Evolutionary conservation across 1,284 basidiomycete species (phyloP), one percentile per base, ranked within the genome.

Genomic region (Puccinia horiana): DNA sequence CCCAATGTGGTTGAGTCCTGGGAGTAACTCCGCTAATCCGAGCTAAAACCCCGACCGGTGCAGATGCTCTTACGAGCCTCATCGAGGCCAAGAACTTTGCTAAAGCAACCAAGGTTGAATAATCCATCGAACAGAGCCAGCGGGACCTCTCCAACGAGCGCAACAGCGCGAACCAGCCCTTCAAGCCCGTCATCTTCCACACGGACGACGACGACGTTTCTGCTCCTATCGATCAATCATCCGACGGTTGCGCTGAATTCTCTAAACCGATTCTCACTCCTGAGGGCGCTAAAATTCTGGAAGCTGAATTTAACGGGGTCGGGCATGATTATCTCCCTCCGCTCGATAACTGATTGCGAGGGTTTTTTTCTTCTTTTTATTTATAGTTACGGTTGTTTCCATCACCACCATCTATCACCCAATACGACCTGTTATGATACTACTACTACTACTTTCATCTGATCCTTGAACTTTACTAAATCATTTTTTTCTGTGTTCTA

Each of bases 31-130:
- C 44, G n/a, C n/a, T n/a, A n/a, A n/a, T n/a, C n/a, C n/a, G n/a
- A n/a, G n/a, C n/a, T n/a, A n/a, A n/a, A n/a, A n/a, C n/a, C n/a
- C n/a, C n/a, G n/a, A n/a, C n/a, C n/a, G n/a, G n/a, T n/a, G n/a
- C n/a, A n/a, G n/a, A n/a, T n/a, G n/a, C 89, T 54, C 95, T 99
- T 29, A 96, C 95, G 56, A 89, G 88, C 20, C 91, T 85, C 0
- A 88, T 98, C 81, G 76, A 94, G 72, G 89, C 89, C 85, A 98
- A 97, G 89, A 93, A 97, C 87, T 98, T 91, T 88, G 89, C 90
- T 61, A 94, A 96, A 77, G 95, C 95, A 77, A 96, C 93, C 73
- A 92, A 89, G 88, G 90, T 92, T 87, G 97, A 97, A 89, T 91
- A 94, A 81, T 87, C 87, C 5, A 95, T 98, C 81, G 95, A 97